Percentiles rank a stretch among this genome's conserved stretches.
These are phyloP conservation scores for Entrophospora sp. DNA, from an alignment of 192 early-diverging fungal genomes.

Conservation along the genomic window DNA sequence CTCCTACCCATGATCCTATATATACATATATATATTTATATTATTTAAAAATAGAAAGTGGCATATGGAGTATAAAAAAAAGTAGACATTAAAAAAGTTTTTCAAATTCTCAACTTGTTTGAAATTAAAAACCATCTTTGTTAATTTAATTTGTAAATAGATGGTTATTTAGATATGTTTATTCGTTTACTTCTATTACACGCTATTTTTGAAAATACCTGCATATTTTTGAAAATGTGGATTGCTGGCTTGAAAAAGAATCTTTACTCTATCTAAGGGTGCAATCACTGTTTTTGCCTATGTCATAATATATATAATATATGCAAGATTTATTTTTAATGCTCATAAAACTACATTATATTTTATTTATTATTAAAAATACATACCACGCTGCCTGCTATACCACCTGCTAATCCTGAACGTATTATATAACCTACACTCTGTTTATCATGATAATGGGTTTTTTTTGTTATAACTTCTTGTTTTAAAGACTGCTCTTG, in stretches of 20 bases:
- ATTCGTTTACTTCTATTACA: conserved; percentile 3
- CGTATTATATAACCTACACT: conserved; percentile 32
- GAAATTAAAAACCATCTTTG: background rate
- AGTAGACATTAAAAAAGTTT: background rate
- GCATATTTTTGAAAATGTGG: conserved; percentile 59
- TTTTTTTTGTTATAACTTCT: background rate
- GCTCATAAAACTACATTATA: no score
- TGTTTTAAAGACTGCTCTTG: background rate
- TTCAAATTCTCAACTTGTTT: conserved; percentile 9
- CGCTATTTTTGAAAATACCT: conserved; percentile 29
- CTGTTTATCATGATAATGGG: conserved; percentile 20
- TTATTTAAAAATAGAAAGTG: background rate
- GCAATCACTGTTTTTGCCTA: conserved; percentile 73
- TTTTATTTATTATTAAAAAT: background rate
- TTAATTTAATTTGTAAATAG: no score
- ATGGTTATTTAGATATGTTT: no score
- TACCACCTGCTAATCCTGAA: conserved; percentile 35
- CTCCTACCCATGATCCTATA: conserved; percentile 67
- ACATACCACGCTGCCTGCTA: conserved; percentile 36
- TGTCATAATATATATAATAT: background rate
- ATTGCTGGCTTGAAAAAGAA: conserved; percentile 74
- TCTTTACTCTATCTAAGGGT: conserved; percentile 79
- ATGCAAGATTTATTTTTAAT: background rate
- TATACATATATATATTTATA: no score
- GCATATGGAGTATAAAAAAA: background rate